A percentile compares a stretch with the other conserved stretches of the same genome.
Conservation (phyloP, 2,329 filamentous ascomycete species). For the Ascosphaera aggregata region DNA sequence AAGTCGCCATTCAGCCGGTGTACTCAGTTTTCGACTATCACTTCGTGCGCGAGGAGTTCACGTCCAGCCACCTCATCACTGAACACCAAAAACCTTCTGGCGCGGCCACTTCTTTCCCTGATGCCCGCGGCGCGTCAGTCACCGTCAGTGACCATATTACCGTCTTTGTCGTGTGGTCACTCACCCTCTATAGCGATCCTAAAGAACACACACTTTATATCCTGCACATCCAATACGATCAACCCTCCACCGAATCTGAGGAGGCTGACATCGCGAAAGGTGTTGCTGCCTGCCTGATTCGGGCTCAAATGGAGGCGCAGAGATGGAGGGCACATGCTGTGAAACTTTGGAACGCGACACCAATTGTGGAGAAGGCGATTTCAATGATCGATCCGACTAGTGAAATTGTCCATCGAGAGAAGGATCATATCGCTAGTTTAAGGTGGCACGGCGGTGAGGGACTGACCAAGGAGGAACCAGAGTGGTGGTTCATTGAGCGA, state of each 20-base stretch:
- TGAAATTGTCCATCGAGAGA: constrained; percentile 21
- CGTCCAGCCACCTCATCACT: constrained; percentile 39
- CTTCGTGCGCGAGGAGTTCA: constrained; percentile 58
- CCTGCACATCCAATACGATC: constrained; percentile 19
- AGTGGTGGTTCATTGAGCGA: constrained; percentile 26
- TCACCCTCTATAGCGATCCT: constrained; percentile 15
- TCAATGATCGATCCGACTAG: constrained; percentile 15
- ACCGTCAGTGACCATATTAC: constrained; percentile 14
- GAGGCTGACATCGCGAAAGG: constrained; percentile 27
- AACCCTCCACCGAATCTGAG: constrained; percentile 16
- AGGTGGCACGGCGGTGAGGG: constrained; percentile 21
- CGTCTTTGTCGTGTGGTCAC: constrained; percentile 20
- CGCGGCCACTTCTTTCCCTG: constrained; percentile 24
- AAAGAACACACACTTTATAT: constrained; percentile 19
- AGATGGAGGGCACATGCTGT: constrained; percentile 48
- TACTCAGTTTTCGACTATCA: constrained; percentile 50
- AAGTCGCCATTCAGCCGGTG: constrained; percentile 46
- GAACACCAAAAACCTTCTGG: no score
- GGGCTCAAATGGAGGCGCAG: constrained; percentile 46
- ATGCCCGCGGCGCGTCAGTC: constrained; percentile 47
- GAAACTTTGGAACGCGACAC: constrained; percentile 63
- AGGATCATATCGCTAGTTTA: constrained; percentile 23
- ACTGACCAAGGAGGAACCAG: constrained; percentile 16
- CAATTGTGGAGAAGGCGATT: constrained; percentile 24
- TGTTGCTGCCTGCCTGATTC: constrained; percentile 38